phyloP scores from a whole-genome alignment of 805 yeast species.

The Metschnikowia similis region DNA sequence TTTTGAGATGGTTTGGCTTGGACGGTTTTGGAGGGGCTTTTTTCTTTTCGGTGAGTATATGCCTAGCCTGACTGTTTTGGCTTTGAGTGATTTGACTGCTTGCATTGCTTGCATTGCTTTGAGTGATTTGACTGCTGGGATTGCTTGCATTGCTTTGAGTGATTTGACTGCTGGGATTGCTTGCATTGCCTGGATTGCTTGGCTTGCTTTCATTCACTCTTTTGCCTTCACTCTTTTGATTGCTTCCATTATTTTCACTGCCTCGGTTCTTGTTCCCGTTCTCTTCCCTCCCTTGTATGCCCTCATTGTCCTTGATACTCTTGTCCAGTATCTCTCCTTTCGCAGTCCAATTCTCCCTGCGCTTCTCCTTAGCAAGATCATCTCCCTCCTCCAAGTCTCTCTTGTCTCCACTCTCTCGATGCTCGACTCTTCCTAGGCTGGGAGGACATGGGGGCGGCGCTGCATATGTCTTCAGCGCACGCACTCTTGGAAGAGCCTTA shows the following conservation, averaged over 20 bases:
- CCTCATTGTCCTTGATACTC: constrained; percentile 11
- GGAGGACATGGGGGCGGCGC: constrained; percentile 39
- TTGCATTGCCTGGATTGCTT: too few species aligned
- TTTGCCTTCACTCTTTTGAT: too few species aligned
- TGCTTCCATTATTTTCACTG: not conserved
- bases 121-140: too few species aligned
- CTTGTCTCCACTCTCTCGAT: not conserved
- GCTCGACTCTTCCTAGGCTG: constrained; percentile 8
- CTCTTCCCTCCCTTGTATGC: not conserved
- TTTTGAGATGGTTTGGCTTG: constrained; percentile 53
- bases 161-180: too few species aligned
- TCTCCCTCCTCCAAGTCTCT: not conserved
- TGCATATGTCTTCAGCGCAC: not conserved
- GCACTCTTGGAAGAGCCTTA: not conserved
- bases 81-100: too few species aligned
- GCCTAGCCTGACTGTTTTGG: too few species aligned
- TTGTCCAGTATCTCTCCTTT: constrained; percentile 16
- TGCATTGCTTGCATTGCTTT: too few species aligned
- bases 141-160: too few species aligned
- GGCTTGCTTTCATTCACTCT: too few species aligned
- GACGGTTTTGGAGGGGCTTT: constrained; percentile 59
- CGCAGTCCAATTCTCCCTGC: too few species aligned
- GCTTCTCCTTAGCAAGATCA: too few species aligned
- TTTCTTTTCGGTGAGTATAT: constrained; percentile 12
- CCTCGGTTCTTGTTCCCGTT: not conserved